Evolutionary conservation across 2,329 filamentous ascomycete genomes (phyloP).

Genomic region (Pseudogymnoascus sp.): DNA sequence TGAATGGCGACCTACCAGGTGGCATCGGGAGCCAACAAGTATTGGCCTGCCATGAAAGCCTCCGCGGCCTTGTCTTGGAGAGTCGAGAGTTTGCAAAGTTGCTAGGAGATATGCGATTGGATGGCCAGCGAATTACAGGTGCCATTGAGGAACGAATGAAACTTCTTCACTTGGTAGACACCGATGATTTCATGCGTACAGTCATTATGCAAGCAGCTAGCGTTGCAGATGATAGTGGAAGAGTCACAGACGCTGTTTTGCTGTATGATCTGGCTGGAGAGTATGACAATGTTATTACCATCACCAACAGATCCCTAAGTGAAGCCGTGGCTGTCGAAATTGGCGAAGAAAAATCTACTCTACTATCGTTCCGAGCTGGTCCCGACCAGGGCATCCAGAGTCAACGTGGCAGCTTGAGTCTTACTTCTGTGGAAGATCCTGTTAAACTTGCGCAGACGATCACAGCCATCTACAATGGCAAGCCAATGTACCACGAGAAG

Average conservation of each 20-base stretch:
- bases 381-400: slow-evolving; percentile 10
- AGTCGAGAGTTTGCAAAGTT: slow-evolving; percentile 91
- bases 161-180: slow-evolving; percentile 70
- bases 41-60: slow-evolving; percentile 79
- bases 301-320: slow-evolving; percentile 82
- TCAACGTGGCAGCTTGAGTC: slow-evolving; percentile 40
- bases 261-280: slow-evolving; percentile 92
- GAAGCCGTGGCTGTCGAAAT: slow-evolving; percentile 82
- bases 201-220: slow-evolving; percentile 88
- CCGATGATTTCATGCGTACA: slow-evolving; percentile 79
- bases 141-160: slow-evolving; percentile 77
- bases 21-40: slow-evolving; percentile 68
- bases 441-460: slow-evolving; percentile 54
- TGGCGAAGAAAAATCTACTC: slow-evolving; percentile 67
- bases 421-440: slow-evolving; percentile 61
- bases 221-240: slow-evolving; percentile 87
- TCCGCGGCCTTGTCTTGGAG: slow-evolving; percentile 92
- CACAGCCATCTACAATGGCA: slow-evolving; percentile 50
- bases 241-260: slow-evolving; percentile 87
- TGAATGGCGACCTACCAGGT: slow-evolving; percentile 75
- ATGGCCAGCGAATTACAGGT: slow-evolving; percentile 77
- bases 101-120: slow-evolving; percentile 79
- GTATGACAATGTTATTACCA: slow-evolving; percentile 86
- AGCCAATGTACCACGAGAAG: slow-evolving; percentile 50
- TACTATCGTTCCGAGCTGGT: slow-evolving; percentile 44